Evolutionary conservation across 2,329 filamentous ascomycete species (phyloP), one percentile per base, ranked within the genome.

Genomic region (Aspergillus chevalieri): DNA sequence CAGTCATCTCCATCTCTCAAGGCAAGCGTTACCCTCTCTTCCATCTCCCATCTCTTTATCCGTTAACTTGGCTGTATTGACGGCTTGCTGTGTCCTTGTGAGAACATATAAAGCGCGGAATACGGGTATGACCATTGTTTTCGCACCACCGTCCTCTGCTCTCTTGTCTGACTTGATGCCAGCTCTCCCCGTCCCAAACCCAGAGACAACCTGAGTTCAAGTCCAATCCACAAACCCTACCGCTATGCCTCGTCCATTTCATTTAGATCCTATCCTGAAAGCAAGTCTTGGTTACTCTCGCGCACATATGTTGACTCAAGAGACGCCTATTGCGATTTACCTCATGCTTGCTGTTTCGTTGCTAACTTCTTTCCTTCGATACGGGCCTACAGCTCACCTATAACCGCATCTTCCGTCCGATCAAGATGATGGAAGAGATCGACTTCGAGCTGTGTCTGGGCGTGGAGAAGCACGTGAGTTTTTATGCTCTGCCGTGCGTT

Each of bases 361-460:
- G 44, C 44, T 46, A 46, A 46, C 44, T 39, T 21, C n/a, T 10
- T 30, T 6, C 19, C n/a, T 12, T 39, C 19, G 33, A 12, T 17
- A 21, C 19, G 5, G 26, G 8, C 17, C 15, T 46, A 7, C 22
- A 26, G 44, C 19, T 36, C 21, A 36, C 44, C 7, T 22, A 34
- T 33, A 38, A 36, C 10, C 30, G 17, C 3, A 22, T 46, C 19
- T 46, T 39, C 33, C 30, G 21, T 15, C 44, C 30, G 12, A 15
- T 30, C 45, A 47, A 36, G 5, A 57, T 54, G 47, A 58, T 58
- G 54, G 57, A 57, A 15, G 49, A 49, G n/a, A 48, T 53, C 14
- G 57, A 59, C n/a, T 49, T 59, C 12, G 52, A 58, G 44, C 51
- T 59, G 14, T 59, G 56, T 43, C 47, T 57, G 1, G 21, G 51